These are phyloP conservation scores for Cucurbita moschata DNA, from an alignment of 306 rosid genomes.

Conservation along the genomic window DNA sequence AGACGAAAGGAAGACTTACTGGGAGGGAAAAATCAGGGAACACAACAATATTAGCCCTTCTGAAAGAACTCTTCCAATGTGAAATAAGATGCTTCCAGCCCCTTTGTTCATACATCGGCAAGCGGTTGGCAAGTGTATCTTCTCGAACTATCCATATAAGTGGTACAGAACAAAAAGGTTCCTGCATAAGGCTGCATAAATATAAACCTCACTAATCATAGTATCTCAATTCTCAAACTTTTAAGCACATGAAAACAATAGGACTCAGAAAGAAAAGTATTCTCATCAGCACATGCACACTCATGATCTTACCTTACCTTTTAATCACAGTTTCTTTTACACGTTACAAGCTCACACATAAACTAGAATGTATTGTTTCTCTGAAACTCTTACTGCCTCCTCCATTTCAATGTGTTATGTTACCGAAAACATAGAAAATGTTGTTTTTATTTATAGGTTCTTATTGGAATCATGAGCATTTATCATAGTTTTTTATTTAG, in stretches of 20 bases:
- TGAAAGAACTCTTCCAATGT: slow-evolving; percentile 70
- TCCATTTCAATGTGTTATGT: not conserved
- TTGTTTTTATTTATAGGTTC: not conserved
- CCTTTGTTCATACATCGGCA: slow-evolving; percentile 53
- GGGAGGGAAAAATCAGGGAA: slow-evolving; percentile 89
- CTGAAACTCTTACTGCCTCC: not conserved
- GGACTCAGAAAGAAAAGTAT: not conserved
- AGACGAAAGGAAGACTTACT: slow-evolving; percentile 28
- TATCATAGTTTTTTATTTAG: not conserved
- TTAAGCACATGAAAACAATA: not conserved
- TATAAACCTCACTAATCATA: slow-evolving; percentile 62
- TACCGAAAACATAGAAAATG: not conserved
- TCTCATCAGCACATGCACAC: not conserved
- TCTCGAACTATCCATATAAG: slow-evolving; percentile 92
- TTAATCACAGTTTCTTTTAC: not conserved
- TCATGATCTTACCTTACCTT: not conserved
- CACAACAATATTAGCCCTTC: slow-evolving; percentile 67
- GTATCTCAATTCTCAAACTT: slow-evolving; percentile 34
- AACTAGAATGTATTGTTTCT: not conserved
- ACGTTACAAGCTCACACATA: not conserved
- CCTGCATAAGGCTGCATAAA: slow-evolving; percentile 99
- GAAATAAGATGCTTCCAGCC: slow-evolving; percentile 63
- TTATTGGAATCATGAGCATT: not conserved
- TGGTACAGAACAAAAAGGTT: slow-evolving; percentile 87
- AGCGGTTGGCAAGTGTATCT: slow-evolving; percentile 70